These are phyloP conservation scores for Globisporangium yorkense DNA, from an alignment of 352 stramenopile species.

Conservation along the genomic window DNA sequence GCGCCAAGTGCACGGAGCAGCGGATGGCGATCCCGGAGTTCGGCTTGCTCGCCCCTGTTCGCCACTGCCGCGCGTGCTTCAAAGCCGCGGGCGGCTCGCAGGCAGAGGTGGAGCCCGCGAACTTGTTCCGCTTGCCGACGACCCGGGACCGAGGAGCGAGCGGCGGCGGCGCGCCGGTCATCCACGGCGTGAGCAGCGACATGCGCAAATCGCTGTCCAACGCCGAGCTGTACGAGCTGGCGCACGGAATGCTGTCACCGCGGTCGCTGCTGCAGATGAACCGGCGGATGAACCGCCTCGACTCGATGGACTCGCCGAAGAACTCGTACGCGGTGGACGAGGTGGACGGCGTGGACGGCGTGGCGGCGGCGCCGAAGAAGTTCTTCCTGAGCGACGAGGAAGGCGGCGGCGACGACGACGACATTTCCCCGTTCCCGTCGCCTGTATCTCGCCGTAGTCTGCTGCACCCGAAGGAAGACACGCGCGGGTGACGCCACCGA, in stretches of 20 bases:
- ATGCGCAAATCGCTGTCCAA: slow-evolving; percentile 39
- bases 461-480: slow-evolving; percentile 20
- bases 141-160: neutral
- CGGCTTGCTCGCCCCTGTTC: slow-evolving; percentile 66
- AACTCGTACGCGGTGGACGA: slow-evolving; percentile 45
- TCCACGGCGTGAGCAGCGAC: slow-evolving; percentile 17
- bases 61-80: slow-evolving; percentile 77
- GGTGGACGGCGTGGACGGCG: slow-evolving; percentile 7
- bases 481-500: slow-evolving; percentile 12
- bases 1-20: slow-evolving; percentile 73
- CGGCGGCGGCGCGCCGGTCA: slow-evolving; percentile 2
- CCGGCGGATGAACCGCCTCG: slow-evolving; percentile 47
- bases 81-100: slow-evolving; percentile 56
- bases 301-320: slow-evolving; percentile 71
- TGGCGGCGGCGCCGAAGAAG: slow-evolving; percentile 1
- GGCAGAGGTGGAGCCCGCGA: slow-evolving; percentile 57
- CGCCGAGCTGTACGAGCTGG: slow-evolving; percentile 75
- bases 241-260: slow-evolving; percentile 72
- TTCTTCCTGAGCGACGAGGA: slow-evolving; percentile 16
- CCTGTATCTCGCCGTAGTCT: slow-evolving; percentile 17
- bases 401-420: slow-evolving; percentile 7
- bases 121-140: slow-evolving; percentile 41
- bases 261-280: slow-evolving; percentile 62
- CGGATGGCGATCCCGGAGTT: slow-evolving; percentile 79
- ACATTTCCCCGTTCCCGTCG: slow-evolving; percentile 16